Conservation (phyloP, 257 asterid species). For the Vinca minor region DNA sequence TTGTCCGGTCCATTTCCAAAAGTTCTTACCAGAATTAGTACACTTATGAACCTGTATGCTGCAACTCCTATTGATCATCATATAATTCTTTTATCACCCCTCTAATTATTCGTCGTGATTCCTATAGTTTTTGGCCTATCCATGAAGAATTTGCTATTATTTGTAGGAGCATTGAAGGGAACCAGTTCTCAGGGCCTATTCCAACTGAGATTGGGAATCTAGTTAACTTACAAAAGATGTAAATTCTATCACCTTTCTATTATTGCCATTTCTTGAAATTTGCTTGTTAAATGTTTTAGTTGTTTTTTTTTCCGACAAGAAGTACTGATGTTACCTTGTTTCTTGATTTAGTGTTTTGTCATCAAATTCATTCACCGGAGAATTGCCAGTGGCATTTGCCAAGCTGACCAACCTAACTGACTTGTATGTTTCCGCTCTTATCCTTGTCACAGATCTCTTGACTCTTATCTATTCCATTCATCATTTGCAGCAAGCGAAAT, state of each 20-base stretch:
- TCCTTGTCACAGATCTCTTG: neutral
- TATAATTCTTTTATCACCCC: neutral
- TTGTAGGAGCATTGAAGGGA: slow-evolving; percentile 86
- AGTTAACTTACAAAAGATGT: slow-evolving; percentile 70
- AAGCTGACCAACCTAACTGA: slow-evolving; percentile 61
- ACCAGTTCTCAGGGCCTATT: slow-evolving; percentile 58
- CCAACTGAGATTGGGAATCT: slow-evolving; percentile 59
- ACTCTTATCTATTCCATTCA: neutral
- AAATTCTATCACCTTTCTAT: slow-evolving; percentile 19
- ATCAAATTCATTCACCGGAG: slow-evolving; percentile 67
- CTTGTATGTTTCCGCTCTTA: slow-evolving; percentile 39
- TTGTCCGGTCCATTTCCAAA: slow-evolving; percentile 83
- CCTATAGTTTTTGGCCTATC: neutral
- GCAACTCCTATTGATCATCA: slow-evolving; percentile 8
- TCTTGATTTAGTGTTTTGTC: slow-evolving; percentile 46
- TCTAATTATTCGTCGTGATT: neutral
- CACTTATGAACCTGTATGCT: slow-evolving; percentile 69
- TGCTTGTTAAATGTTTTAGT: neutral
- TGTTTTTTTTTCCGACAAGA: slow-evolving; percentile 4
- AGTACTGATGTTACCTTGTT: slow-evolving; percentile 8
- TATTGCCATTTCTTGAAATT: neutral
- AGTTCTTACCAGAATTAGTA: slow-evolving; percentile 47
- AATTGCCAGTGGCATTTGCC: slow-evolving; percentile 46
- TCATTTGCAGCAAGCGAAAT: too few relatives aligned
- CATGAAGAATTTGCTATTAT: neutral